Evolutionary conservation across 345 rosid genomes (phyloP).

Genomic region (Lumnitzera littorea): DNA sequence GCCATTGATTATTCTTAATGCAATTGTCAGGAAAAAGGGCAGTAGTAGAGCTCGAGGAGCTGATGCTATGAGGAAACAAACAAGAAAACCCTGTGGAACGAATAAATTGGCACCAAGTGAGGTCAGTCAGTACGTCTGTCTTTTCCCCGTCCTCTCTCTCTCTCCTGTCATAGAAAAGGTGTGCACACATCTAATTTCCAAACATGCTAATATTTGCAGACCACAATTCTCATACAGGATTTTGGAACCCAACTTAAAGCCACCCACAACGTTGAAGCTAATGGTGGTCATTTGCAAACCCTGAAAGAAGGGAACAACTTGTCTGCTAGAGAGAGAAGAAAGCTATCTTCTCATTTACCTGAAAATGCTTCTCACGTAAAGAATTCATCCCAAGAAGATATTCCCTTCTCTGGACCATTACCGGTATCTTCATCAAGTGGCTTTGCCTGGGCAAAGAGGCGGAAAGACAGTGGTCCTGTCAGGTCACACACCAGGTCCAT

Average conservation of each 20-base stretch:
- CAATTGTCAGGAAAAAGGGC: slow-evolving; percentile 60
- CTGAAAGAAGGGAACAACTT: slow-evolving; percentile 26
- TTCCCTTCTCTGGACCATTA: slow-evolving; percentile 83
- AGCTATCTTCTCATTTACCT: slow-evolving; percentile 33
- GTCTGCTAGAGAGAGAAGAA: slow-evolving; percentile 36
- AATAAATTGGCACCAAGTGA: slow-evolving; percentile 64
- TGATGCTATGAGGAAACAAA: slow-evolving; percentile 55
- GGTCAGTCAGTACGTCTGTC: slow-evolving; percentile 30
- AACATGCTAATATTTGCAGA: neutral
- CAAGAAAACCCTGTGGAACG: slow-evolving; percentile 47
- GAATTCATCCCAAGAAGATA: slow-evolving; percentile 85
- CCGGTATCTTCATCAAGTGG: slow-evolving; percentile 82
- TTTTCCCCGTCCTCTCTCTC: slow-evolving; percentile 1
- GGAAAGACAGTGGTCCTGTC: slow-evolving; percentile 47
- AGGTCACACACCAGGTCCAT: slow-evolving; percentile 51
- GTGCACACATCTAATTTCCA: neutral
- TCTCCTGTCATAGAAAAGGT: neutral
- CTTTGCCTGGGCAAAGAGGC: slow-evolving; percentile 90
- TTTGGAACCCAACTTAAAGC: slow-evolving; percentile 26
- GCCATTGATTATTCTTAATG: neutral
- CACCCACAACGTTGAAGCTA: slow-evolving; percentile 19
- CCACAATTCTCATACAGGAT: slow-evolving; percentile 40
- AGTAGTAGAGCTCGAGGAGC: slow-evolving; percentile 48
- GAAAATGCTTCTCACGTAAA: slow-evolving; percentile 65
- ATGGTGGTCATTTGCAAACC: slow-evolving; percentile 13